Conservation (phyloP, 495 filamentous ascomycete genomes). For the Aspergillus baeticus region DNA sequence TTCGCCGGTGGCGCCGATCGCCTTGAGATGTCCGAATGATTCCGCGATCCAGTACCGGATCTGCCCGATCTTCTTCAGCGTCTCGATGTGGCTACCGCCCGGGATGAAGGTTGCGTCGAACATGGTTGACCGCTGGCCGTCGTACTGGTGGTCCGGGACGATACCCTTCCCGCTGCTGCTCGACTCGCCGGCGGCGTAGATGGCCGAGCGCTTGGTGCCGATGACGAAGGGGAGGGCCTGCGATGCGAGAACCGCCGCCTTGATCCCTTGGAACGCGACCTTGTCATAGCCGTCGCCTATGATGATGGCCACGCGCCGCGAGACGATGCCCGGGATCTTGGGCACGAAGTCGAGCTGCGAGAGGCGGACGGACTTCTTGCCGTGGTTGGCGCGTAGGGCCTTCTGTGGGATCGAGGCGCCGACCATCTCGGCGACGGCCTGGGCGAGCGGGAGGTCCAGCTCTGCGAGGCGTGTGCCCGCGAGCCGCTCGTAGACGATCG, state of each 20-base stretch:
- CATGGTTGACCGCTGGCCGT: conserved; percentile 79
- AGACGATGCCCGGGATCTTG: conserved; percentile 57
- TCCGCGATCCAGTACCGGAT: conserved; percentile 83
- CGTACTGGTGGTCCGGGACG: conserved; percentile 75
- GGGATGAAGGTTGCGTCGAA: conserved; percentile 84
- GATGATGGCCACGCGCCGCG: conserved; percentile 69
- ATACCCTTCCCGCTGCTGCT: conserved; percentile 42
- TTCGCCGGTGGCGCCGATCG: conserved; percentile 68
- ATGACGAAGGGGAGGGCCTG: conserved; percentile 55
- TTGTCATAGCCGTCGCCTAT: conserved; percentile 67
- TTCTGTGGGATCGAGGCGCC: conserved; percentile 57
- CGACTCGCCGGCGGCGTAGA: conserved; percentile 5
- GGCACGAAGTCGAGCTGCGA: conserved; percentile 60
- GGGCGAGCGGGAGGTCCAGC: conserved; percentile 66
- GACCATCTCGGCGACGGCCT: conserved; percentile 62
- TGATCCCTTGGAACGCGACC: conserved; percentile 2
- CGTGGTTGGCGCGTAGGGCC: conserved; percentile 54
- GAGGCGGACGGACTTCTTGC: conserved; percentile 57
- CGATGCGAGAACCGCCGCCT: background rate
- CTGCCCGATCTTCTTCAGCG: conserved; percentile 68
- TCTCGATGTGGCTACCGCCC: conserved; percentile 63
- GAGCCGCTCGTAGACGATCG: conserved; percentile 73
- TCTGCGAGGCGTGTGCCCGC: conserved; percentile 57
- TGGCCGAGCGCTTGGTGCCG: conserved; percentile 49
- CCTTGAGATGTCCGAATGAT: conserved; percentile 77